Percentiles rank a stretch among this genome's conserved stretches.
These are phyloP conservation scores for Geotrichum carabidarum DNA, from an alignment of 1,139 yeast genomes.

Conservation along the genomic window DNA sequence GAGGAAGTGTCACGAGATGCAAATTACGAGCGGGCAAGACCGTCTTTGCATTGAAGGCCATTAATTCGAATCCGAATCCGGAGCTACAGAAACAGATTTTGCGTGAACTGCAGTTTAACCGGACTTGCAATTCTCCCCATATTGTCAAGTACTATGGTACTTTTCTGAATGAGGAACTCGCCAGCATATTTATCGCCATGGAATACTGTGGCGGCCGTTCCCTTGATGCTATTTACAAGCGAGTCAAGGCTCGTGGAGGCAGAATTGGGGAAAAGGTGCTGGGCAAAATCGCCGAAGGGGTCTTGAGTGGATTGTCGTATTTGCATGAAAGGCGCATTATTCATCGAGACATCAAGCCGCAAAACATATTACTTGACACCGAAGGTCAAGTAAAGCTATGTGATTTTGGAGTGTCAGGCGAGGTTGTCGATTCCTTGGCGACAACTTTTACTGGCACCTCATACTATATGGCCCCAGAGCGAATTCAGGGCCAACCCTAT, in stretches of 20 bases:
- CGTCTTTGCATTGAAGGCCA: constrained; percentile 78
- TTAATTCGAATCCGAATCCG: constrained; percentile 76
- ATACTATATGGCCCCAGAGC: constrained; percentile 96
- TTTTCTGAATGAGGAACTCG: constrained; percentile 67
- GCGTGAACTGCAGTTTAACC: constrained; percentile 82
- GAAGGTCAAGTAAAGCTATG: constrained; percentile 84
- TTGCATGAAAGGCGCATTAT: constrained; percentile 82
- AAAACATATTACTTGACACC: constrained; percentile 71
- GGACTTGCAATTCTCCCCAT: constrained; percentile 73
- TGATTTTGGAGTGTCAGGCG: constrained; percentile 98
- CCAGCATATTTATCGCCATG: constrained; percentile 87
- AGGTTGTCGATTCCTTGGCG: constrained; percentile 89
- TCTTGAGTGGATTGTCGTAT: constrained; percentile 76
- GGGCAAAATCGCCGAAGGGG: constrained; percentile 84
- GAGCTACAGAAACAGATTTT: constrained; percentile 77
- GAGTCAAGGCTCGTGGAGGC: constrained; percentile 59
- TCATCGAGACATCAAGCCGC: constrained; percentile 88
- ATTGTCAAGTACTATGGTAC: constrained; percentile 93
- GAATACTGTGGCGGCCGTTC: constrained; percentile 95
- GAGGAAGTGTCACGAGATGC: constrained; percentile 86
- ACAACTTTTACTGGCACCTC: constrained; percentile 96
- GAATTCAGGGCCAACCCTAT: constrained; percentile 91
- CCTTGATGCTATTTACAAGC: constrained; percentile 78
- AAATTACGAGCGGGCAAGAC: constrained; percentile 47
- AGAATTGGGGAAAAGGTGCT: constrained; percentile 87